These are phyloP conservation scores for Lycium ferocissimum DNA, from an alignment of 257 asterid genomes.

Conservation along the genomic window DNA sequence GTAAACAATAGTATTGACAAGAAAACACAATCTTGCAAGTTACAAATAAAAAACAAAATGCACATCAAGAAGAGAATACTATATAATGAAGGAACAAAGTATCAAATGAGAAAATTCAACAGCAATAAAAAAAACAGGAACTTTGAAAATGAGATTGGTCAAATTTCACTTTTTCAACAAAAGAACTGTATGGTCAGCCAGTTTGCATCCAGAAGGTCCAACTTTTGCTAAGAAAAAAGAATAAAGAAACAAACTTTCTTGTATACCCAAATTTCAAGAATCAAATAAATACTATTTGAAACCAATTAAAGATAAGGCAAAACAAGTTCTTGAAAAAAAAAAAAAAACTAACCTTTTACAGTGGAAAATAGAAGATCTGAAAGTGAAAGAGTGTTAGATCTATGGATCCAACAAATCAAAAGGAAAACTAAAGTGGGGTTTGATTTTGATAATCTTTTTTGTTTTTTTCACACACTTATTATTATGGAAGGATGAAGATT, in stretches of 20 bases:
- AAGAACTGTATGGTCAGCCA: slow-evolving; percentile 42
- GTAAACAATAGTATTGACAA: background rate
- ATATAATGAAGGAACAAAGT: slow-evolving; percentile 31
- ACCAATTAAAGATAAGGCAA: background rate
- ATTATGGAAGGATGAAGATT: slow-evolving; percentile 40
- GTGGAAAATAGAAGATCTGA: slow-evolving; percentile 55
- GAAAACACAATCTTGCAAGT: background rate
- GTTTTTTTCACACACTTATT: slow-evolving; percentile 21
- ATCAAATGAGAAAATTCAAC: slow-evolving; percentile 36
- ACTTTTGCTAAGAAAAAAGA: no score
- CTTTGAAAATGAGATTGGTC: slow-evolving; percentile 39
- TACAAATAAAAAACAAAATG: background rate
- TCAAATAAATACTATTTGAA: background rate
- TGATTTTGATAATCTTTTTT: slow-evolving; percentile 2
- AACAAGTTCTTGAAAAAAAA: background rate
- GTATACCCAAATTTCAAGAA: background rate
- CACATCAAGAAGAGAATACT: slow-evolving; percentile 15
- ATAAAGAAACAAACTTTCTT: slow-evolving; percentile 24
- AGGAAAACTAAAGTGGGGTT: slow-evolving; percentile 11
- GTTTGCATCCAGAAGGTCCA: slow-evolving; percentile 52
- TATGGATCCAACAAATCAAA: slow-evolving; percentile 63
- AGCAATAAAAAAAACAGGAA: slow-evolving; percentile 36
- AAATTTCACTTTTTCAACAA: slow-evolving; percentile 42
- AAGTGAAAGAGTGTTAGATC: slow-evolving; percentile 63
- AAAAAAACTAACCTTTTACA: slow-evolving; percentile 48